phyloP scores from a whole-genome alignment of 768 basidiomycete genomes.

The Panaeolus papilionaceus region DNA sequence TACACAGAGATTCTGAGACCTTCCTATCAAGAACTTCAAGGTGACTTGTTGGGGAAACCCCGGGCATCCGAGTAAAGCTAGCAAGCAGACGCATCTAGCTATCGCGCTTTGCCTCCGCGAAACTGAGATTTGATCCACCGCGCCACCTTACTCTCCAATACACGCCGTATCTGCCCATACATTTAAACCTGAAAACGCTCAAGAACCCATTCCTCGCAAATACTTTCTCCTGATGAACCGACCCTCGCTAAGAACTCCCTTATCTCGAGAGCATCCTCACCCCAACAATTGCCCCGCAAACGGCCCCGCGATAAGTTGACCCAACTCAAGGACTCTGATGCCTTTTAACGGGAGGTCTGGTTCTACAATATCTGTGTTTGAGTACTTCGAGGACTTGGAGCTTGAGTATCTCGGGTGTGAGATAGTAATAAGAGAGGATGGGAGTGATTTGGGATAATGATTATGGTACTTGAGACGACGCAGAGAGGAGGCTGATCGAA shows the following conservation, averaged over 20 bases:
- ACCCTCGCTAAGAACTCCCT: background rate
- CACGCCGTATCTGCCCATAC: background rate
- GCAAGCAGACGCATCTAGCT: background rate
- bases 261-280: constrained; percentile 39
- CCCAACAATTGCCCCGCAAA: constrained; percentile 77
- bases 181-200: background rate
- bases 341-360: constrained; percentile 62
- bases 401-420: no score
- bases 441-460: no score
- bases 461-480: no score
- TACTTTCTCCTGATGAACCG: background rate
- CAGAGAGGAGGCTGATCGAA: no score
- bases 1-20: background rate
- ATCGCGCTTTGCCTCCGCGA: background rate
- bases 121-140: background rate
- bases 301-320: constrained; percentile 75
- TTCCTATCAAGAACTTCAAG: background rate
- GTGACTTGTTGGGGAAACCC: constrained; percentile 14
- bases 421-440: no score
- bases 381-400: no score
- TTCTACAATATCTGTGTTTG: background rate
- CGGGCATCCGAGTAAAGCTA: background rate
- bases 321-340: constrained; percentile 70
- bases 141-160: background rate
- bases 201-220: background rate